Evolutionary conservation across 2,329 filamentous ascomycete species (phyloP), one percentile per base, ranked within the genome.

Genomic region (Dendrostoma leiphaemia): DNA sequence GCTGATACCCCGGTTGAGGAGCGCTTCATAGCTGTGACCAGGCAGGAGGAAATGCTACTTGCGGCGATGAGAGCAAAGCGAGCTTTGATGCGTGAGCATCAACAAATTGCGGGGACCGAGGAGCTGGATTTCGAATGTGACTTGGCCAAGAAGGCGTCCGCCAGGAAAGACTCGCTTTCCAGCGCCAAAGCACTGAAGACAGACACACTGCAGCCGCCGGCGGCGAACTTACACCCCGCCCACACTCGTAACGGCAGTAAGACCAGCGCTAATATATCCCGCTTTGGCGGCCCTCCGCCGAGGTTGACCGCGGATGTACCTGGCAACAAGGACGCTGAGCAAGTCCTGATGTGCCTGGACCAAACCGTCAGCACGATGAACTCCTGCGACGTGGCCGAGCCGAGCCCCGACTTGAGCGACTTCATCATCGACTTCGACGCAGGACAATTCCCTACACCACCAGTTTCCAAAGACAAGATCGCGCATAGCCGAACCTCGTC

Each of bases 21-120:
- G 13, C 75, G 80, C 1, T 70, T 83, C 51, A 83, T 84, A 76
- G 78, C 80, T 1, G 79, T 84, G 17, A 83, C 80, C 0, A 74
- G 71, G 4, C 80, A 83, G 57, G 81, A 84, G 57, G 79, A 84
- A 65, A 77, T 82, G 73, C 70, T 84, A 1, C 69, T 84, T 4
- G 76, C 81, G 2, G 81, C 81, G 3, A 71, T 84, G 38, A 74
- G 81, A 8, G 74, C 78, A 60, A 82, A 82, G 69, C 73, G 80
- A n/a, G 75, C 79, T 3, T 70, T 71, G n/a, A 81, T 82, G 75
- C 76, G 78, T 2, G 74, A 80, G 57, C 74, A 71, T 3, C 31
- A 37, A 17, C 49, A 51, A 41, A n/a, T 15, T 19, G 45, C 28
- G 13, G 55, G 40, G 6, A 2, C 40, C 24, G 17, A 24, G 1